A percentile compares a stretch with the other conserved stretches of the same genome.
Evolutionary conservation across 2,329 filamentous ascomycete genomes (phyloP).

Genomic region (Saccharata proteae): DNA sequence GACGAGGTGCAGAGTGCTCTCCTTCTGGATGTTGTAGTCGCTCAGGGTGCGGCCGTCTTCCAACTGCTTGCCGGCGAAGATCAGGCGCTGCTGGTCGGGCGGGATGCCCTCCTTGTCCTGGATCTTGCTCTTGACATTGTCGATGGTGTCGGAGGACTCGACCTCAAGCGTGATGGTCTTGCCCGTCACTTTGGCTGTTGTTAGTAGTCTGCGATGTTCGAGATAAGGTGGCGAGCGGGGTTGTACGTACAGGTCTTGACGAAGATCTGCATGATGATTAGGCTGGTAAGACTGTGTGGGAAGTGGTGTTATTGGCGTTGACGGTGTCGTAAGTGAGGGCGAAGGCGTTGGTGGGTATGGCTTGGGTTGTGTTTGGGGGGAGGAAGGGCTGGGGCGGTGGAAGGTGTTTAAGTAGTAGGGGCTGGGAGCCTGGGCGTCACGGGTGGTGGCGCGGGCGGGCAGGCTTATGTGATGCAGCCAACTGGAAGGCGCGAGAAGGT

Average conservation of each 20-base stretch:
- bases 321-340: no score
- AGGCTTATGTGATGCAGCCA: no score
- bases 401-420: no score
- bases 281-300: no score
- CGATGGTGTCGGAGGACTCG: conserved; percentile 73
- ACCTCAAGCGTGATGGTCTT: conserved; percentile 59
- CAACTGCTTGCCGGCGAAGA: conserved; percentile 94
- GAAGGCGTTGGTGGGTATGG: no score
- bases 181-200: conserved; percentile 41
- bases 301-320: no score
- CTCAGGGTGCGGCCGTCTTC: conserved; percentile 86
- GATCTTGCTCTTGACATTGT: conserved; percentile 95
- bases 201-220: conserved; percentile 21
- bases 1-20: conserved; percentile 61
- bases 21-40: conserved; percentile 93
- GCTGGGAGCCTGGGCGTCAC: no score
- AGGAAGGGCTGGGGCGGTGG: no score
- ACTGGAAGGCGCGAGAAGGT: no score
- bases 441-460: no score
- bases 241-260: conserved; percentile 77
- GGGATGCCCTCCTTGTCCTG: conserved; percentile 97
- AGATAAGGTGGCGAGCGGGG: conserved; percentile 18
- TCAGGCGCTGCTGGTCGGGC: conserved; percentile 90
- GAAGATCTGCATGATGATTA: conserved; percentile 92
- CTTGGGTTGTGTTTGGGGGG: no score